These are phyloP conservation scores for Vitis rotundifolia DNA, from an alignment of 164 flowering plant genomes.

Conservation along the genomic window DNA sequence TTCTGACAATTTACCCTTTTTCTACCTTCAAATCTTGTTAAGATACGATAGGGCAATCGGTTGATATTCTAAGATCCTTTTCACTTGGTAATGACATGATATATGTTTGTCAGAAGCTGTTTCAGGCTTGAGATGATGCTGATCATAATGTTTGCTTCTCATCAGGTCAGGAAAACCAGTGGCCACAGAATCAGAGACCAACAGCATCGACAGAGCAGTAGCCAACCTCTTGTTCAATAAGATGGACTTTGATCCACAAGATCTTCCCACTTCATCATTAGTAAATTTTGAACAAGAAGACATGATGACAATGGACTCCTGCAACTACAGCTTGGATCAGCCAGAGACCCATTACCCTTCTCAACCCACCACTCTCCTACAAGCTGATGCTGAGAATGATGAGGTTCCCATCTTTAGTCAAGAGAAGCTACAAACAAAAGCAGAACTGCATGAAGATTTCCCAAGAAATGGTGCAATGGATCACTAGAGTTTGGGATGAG, in stretches of 20 bases:
- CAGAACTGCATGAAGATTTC: background rate
- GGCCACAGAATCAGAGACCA: slow-evolving; percentile 35
- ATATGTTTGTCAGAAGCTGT: too few relatives aligned
- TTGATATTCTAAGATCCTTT: background rate
- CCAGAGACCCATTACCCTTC: background rate
- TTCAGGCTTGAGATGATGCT: background rate
- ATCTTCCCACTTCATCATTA: slow-evolving; percentile 12
- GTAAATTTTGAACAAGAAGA: slow-evolving; percentile 1
- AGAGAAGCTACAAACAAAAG: background rate
- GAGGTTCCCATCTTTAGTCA: slow-evolving; percentile 15
- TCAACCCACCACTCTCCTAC: background rate
- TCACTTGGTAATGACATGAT: background rate
- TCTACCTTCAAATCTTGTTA: background rate
- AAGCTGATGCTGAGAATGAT: slow-evolving; percentile 18
- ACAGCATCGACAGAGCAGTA: slow-evolving; percentile 41
- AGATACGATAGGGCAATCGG: too few relatives aligned
- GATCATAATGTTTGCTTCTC: background rate
- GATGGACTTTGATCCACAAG: slow-evolving; percentile 20
- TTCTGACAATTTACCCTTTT: background rate
- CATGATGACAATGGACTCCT: background rate
- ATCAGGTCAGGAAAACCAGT: slow-evolving; percentile 21
- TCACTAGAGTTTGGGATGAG: too few relatives aligned
- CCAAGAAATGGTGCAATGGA: background rate
- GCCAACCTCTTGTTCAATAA: slow-evolving; percentile 45
- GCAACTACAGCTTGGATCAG: slow-evolving; percentile 1